Evolutionary conservation across 1,139 yeast genomes (phyloP), one percentile per base, ranked within the genome.

Genomic region (Magnusiomyces magnusii): DNA sequence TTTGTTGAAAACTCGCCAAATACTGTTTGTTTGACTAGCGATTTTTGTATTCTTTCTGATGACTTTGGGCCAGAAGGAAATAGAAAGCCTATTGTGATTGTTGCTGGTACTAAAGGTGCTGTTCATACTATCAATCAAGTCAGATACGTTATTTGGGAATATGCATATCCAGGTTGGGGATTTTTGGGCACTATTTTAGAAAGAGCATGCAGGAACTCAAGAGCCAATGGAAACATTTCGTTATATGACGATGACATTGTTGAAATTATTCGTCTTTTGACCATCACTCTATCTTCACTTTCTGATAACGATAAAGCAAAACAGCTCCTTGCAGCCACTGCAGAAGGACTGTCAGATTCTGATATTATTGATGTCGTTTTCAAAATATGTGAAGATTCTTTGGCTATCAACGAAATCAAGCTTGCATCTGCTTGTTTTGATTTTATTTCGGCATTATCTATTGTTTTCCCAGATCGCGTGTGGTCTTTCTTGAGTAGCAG

Each of bases 141-240:
- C 0, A 62, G 70, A 1, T 77, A 88, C 50, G 86, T 87, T 0
- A 80, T 90, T 36, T 91, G 93, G 75, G 75, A 86, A 51, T 82
- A 86, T 69, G 78, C 80, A 3, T 90, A 85, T 68, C 87, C 85
- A 68, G 98, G 97, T 0, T 90, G 97, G 96, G 81, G 95, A 0
- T 75, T 87, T 51, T 66, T 92, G 42, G 97, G 97, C 1, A 79
- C 96, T 65, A 75, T 88, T 0, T 71, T 92, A 36, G 92, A 87
- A 64, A 86, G 85, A 2, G 21, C 31, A 17, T 53, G 50, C 39
- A 15, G 17, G 17, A 64, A 70, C 85, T 9, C 55, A 25, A 41
- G 27, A 7, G 34, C 31, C 7, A 53, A 27, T 17, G 25, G 21
- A 3, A 19, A n/a, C 17, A 9, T 25, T 17, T 3, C 44, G n/a